phyloP scores from a whole-genome alignment of 257 asterid genomes.

The Coffea eugenioides region DNA sequence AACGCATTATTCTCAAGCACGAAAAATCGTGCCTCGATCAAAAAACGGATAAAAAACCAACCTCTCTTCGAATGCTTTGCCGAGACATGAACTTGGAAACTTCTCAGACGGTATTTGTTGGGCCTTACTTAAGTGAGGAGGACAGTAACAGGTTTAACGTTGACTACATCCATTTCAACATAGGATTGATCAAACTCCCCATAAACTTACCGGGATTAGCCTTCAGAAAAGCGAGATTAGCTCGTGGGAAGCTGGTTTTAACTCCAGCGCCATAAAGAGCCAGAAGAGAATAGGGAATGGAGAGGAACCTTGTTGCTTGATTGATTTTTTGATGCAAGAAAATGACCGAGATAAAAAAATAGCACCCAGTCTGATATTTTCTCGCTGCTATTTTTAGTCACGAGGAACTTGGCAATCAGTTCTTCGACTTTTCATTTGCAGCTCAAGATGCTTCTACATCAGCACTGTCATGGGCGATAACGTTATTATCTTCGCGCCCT shows the following conservation, averaged over 20 bases:
- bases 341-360: constrained; percentile 28
- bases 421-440: constrained; percentile 87
- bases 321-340: constrained; percentile 87
- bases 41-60: constrained; percentile 19
- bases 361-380: constrained; percentile 9
- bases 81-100: constrained; percentile 86
- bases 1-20: constrained; percentile 61
- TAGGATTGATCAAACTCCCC: constrained; percentile 81
- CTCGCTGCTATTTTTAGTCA: constrained; percentile 20
- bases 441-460: constrained; percentile 93
- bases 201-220: constrained; percentile 90
- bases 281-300: constrained; percentile 54
- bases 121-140: constrained; percentile 54
- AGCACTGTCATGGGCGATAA: constrained; percentile 77
- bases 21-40: constrained; percentile 46
- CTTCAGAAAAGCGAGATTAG: constrained; percentile 71
- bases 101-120: constrained; percentile 86
- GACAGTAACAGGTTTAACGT: constrained; percentile 51
- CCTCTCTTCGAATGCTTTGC: constrained; percentile 65
- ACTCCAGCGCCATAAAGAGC: constrained; percentile 59
- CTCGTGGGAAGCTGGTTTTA: constrained; percentile 55
- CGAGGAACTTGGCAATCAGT: constrained; percentile 62
- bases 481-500: constrained; percentile 53
- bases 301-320: constrained; percentile 66
- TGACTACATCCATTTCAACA: constrained; percentile 76